Base-by-base conservation (phyloP, 2,329 filamentous ascomycete genomes). In the Knufia petricola region DNA sequence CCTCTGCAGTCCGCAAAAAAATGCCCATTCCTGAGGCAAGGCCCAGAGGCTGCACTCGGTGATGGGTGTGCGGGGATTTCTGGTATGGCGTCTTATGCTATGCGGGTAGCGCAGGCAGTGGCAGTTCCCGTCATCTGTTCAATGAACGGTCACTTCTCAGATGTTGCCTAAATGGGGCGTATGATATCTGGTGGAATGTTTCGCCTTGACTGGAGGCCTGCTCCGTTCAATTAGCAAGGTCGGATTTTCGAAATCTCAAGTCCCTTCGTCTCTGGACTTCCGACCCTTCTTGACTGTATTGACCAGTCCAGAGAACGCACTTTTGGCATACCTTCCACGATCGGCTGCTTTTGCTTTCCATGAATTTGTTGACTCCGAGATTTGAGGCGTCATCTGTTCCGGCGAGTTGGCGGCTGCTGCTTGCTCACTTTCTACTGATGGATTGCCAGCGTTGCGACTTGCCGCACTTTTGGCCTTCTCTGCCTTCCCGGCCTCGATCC, bases 401-500 rank as follows among this genome's bases (percentile, higher is more conserved):
- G 45, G 15, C 23, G 20, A 28, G 13, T n/a, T 9, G 8, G 10
- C 21, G 4, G 28, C 30, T 49, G 37, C 34, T 30, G 49, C 28
- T 44, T 48, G 19, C 19, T 31, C 48, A 20, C 9, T 43, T 24
- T 46, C 43, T 46, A 37, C 19, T 45, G 43, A 24, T 19, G 51
- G 24, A 10, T 31, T 34, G 10, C 37, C 48, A 48, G 48, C 40
- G n/a, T 13, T 20, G 17, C 20, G 41, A 3, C 15, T 30, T 15
- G 30, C 19, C 30, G 30, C 15, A 4, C 44, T 36, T 36, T 52
- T 53, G 8, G 52, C 47, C 26, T 46, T 49, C 42, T 53, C 50
- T 36, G 49, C 48, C 37, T 52, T 58, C 41, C 54, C 51, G 34
- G 51, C 49, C 46, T 61, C 63, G 52, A 61, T 67, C 56, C 64